phyloP scores from a whole-genome alignment of 192 early-diverging fungal species.

The Rhizophagus prolifer region DNA sequence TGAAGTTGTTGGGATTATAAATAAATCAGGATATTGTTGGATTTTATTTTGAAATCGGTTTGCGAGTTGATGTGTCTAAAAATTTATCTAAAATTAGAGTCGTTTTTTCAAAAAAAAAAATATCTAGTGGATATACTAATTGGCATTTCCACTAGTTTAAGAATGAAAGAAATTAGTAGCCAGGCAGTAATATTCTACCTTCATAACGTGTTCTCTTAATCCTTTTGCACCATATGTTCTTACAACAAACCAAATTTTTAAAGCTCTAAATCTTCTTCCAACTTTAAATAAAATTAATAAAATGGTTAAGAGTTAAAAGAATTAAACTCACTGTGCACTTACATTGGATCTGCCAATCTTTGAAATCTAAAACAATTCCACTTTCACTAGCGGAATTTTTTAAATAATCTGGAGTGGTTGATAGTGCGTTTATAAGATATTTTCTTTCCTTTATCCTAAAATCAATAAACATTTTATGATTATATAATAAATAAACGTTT shows the following conservation, averaged over 20 bases:
- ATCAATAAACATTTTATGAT: neutral
- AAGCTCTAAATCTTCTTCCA: constrained; percentile 9
- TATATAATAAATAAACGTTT: neutral
- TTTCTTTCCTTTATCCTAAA: constrained; percentile 3
- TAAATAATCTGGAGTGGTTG: neutral
- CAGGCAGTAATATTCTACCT: neutral
- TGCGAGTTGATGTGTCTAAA: constrained; percentile 32
- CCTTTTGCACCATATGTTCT: constrained; percentile 17
- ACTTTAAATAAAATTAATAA: neutral
- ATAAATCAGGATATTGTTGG: constrained; percentile 38
- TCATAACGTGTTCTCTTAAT: constrained; percentile 5
- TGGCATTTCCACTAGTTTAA: too few species aligned
- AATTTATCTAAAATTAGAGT: neutral
- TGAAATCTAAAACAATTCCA: constrained; percentile 9
- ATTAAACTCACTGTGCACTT: neutral
- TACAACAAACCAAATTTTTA: constrained; percentile 18
- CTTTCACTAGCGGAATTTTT: constrained; percentile 2
- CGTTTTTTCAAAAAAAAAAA: neutral
- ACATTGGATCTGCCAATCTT: constrained; percentile 12
- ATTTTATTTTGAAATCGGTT: constrained; percentile 42
- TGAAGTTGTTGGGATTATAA: constrained; percentile 43
- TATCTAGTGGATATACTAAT: neutral
- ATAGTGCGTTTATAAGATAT: constrained; percentile 4
- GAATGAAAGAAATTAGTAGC: too few species aligned
- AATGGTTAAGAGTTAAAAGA: neutral